Base-by-base conservation (phyloP, 2,329 filamentous ascomycete species). In the Paracoccidioides brasiliensis region DNA sequence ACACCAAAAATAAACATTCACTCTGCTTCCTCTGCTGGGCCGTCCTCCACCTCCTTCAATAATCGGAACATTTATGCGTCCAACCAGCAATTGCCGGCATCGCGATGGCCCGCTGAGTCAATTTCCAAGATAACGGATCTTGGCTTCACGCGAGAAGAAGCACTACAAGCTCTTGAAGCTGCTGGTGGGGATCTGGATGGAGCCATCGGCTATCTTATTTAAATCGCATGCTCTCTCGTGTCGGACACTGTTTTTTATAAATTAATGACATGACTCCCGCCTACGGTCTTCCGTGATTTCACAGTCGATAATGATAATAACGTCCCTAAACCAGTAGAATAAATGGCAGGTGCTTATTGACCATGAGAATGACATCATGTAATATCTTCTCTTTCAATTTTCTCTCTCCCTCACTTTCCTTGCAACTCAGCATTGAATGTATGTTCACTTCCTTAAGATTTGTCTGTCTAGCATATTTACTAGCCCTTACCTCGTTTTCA, bases 101-200 rank as follows among this genome's bases (percentile, higher is more conserved):
- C 42, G 44, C 55, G 33, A 35, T 66, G 78, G 76, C 66, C 80
- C 76, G 28, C 80, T 52, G 83, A 85, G 60, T 79, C 85, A 37
- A 83, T 97, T 55, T 81, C 88, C 53, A 85, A 85, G 64, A 80
- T 97, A 41, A 79, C 86, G 50, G 80, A 82, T 49, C 76, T 97
- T 61, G 90, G 91, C 0, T 90, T 93, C 61, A 81, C 84, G 1
- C 78, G 84, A 54, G 80, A 86, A 58, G 80, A 88, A 62, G 91
- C 90, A 0, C 78, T 93, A 53, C 82, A 85, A 57, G 90, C 90
- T 2, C 75, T 98, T 53, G 82, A 90, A 64, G 88, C 88, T 35
- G 87, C 88, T 14, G 83, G 83, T 22, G 91, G 93, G 22, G 88
- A 97, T 65, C 81, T 96, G 6, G 88, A 97, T 59, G 82, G 84